Conservation (phyloP, 306 rosid species). For the Quercus rubra region DNA sequence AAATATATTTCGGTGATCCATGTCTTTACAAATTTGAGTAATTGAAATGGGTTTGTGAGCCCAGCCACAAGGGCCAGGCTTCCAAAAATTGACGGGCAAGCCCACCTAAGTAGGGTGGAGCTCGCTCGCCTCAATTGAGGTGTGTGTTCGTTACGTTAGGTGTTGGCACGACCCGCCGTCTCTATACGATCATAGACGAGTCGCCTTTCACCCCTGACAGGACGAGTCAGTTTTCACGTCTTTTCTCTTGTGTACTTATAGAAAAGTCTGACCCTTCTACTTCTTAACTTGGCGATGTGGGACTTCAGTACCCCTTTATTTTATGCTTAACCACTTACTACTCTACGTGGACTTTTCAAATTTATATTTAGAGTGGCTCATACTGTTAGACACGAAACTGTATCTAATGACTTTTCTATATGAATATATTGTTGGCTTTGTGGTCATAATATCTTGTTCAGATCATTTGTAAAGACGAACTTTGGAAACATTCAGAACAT, state of each 20-base stretch:
- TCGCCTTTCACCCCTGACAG: conserved; percentile 83
- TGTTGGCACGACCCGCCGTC: conserved; percentile 82
- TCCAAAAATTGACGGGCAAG: conserved; percentile 82
- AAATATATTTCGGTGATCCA: no score
- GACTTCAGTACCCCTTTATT: not conserved
- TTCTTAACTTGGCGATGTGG: not conserved
- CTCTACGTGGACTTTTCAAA: not conserved
- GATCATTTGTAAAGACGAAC: no score
- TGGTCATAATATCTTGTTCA: not conserved
- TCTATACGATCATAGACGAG: conserved; percentile 62
- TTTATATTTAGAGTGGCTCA: not conserved
- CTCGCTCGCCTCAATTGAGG: conserved; percentile 18
- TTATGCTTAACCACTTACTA: no score
- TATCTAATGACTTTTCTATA: not conserved
- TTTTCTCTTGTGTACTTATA: not conserved
- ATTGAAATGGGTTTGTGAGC: conserved; percentile 9
- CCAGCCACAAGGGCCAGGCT: conserved; percentile 21
- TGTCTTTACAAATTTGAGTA: no score
- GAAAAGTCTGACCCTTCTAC: not conserved
- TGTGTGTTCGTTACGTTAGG: conserved; percentile 52
- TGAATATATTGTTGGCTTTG: not conserved
- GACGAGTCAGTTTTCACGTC: accelerated
- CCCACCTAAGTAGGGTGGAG: conserved; percentile 53
- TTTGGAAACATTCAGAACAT: not conserved
- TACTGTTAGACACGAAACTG: not conserved